phyloP scores from a whole-genome alignment of 441 rosid genomes.

The Dalechampia spathulata region DNA sequence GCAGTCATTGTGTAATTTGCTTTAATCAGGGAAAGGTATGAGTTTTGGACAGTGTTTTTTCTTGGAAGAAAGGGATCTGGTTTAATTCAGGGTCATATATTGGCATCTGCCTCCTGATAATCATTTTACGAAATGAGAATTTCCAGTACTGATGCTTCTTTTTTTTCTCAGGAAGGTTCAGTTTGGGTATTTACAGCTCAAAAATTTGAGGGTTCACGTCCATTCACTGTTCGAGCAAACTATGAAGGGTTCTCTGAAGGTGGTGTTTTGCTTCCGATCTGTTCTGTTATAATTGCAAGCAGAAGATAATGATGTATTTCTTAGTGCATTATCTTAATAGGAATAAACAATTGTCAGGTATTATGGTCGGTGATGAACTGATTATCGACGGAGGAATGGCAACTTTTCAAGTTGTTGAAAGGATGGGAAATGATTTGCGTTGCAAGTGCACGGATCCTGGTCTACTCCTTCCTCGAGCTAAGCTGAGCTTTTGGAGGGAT shows the following conservation, averaged over 20 bases:
- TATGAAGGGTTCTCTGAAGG: slow-evolving; percentile 65
- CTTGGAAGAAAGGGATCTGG: slow-evolving; percentile 1
- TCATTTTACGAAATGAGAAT: neutral
- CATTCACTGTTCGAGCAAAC: slow-evolving; percentile 56
- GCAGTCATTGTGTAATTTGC: no score
- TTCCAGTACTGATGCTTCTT: neutral
- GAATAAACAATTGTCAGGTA: slow-evolving; percentile 28
- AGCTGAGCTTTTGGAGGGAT: slow-evolving; percentile 66
- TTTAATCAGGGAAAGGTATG: neutral
- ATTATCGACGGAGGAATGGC: slow-evolving; percentile 84
- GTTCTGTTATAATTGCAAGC: neutral
- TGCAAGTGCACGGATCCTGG: slow-evolving; percentile 70
- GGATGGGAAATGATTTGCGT: slow-evolving; percentile 43
- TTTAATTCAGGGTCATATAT: neutral
- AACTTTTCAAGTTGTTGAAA: slow-evolving; percentile 57
- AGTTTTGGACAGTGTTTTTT: no score
- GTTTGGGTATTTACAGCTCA: slow-evolving; percentile 57
- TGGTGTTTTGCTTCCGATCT: slow-evolving; percentile 7
- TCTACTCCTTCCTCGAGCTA: slow-evolving; percentile 67
- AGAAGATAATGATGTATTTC: neutral
- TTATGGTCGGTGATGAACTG: slow-evolving; percentile 61
- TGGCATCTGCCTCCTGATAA: neutral
- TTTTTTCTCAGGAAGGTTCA: slow-evolving; percentile 47
- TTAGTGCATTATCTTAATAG: neutral
- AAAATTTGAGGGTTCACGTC: slow-evolving; percentile 41